Evolutionary conservation across 345 rosid genomes (phyloP).

Genomic region (Arabidopsis thaliana): TAIR10.1 NC_003074.8:15317501-15318000

Average conservation of each 20-base stretch:
- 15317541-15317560: slow-evolving; percentile 54
- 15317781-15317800: background rate
- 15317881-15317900: too few relatives aligned
- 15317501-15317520: slow-evolving; percentile 61
- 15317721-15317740: background rate
- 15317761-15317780: slow-evolving; percentile 8
- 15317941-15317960: too few relatives aligned
- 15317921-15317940: too few relatives aligned
- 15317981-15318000: too few relatives aligned
- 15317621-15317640: too few relatives aligned
- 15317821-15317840: background rate
- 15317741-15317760: slow-evolving; percentile 7
- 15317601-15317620: background rate
- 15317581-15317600: slow-evolving; percentile 25
- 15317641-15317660: too few relatives aligned
- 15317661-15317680: background rate
- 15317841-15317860: too few relatives aligned
- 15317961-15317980: too few relatives aligned
- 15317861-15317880: too few relatives aligned
- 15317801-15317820: background rate
- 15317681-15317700: background rate
- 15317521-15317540: slow-evolving; percentile 55
- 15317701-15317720: background rate
- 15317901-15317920: too few relatives aligned
- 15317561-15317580: slow-evolving; percentile 64